These are phyloP conservation scores for Albugo candida DNA, from an alignment of 352 stramenopile species.

Conservation along the genomic window DNA sequence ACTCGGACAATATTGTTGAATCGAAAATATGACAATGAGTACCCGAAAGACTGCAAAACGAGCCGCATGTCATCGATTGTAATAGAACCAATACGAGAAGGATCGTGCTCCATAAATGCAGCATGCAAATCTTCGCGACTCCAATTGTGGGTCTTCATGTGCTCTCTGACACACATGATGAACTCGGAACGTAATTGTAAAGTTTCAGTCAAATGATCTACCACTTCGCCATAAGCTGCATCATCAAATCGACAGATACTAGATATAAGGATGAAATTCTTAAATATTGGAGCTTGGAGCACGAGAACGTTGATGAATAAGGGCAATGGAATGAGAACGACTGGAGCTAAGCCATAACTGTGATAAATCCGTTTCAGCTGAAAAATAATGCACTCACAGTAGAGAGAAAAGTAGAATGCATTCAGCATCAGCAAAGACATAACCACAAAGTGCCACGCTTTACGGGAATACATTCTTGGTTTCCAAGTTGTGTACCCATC, in stretches of 20 bases:
- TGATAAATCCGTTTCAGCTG: neutral
- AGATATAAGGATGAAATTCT: conserved; percentile 7
- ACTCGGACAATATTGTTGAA: conserved; percentile 10
- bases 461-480: neutral
- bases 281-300: conserved; percentile 6
- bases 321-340: conserved; percentile 3
- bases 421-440: conserved; percentile 56
- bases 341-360: neutral
- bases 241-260: conserved; percentile 10
- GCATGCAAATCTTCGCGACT: neutral
- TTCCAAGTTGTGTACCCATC: no score
- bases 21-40: conserved; percentile 9
- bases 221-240: conserved; percentile 5
- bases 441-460: conserved; percentile 30
- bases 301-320: conserved; percentile 7
- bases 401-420: conserved; percentile 8
- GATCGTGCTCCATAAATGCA: conserved; percentile 2
- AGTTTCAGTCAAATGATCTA: conserved; percentile 7
- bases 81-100: conserved; percentile 1
- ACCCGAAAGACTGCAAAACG: conserved; percentile 5
- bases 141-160: conserved; percentile 1
- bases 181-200: conserved; percentile 7
- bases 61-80: conserved; percentile 9
- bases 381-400: neutral
- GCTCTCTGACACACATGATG: neutral